Evolutionary conservation across 129 eudicot species (phyloP), one percentile per base, ranked within the genome.

Genomic region (Mikania micrantha): DNA sequence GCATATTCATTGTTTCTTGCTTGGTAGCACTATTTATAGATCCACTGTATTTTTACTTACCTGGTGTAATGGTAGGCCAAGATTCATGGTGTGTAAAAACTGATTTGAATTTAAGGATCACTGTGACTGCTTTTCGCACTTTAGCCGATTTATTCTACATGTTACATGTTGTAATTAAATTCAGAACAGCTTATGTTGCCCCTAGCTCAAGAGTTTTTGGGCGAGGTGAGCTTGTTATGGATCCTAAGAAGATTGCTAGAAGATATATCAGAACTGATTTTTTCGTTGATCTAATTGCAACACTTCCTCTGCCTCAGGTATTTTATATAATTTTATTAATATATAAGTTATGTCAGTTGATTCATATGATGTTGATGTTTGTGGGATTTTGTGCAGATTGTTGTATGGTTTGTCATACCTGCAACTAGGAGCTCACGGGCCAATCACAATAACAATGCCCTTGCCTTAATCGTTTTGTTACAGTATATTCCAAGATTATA

Each of bases 251-350:
- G 82, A 94, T 94, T 79, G 93, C 99, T 2, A 66, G 63, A 27
- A 85, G 94, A 79, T 94, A 94, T 71, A 32, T 94, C 42, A 83
- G 81, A 77, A 77, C 97, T 5, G 99, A 94, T 58, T 94, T 94
- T 77, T 84, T 86, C 57, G 73, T 94, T 68, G 99, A 94, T 87
- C 77, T 94, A 67, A 83, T 94, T 79, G 99, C 99, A 19, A 87
- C 97, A 20, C 83, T 94, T 73, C 99, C 99, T 67, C 88, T 94
- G 24, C 99, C 99, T 38, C 99, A 94, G 99, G 99, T 94, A 78
- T 68, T 61, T 62, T 22, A 49, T 45, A 8, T 10, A 31, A 32
- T 15, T 31, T 22, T 9, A 1, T 13, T 38, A 3, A 4, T 0
- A 31, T 31, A 20, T 69, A 7, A 15, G 34, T 56, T 58, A 44